These are phyloP conservation scores for Raffaelea ambrosiae DNA, from an alignment of 2,329 filamentous ascomycete genomes.

Conservation along the genomic window DNA sequence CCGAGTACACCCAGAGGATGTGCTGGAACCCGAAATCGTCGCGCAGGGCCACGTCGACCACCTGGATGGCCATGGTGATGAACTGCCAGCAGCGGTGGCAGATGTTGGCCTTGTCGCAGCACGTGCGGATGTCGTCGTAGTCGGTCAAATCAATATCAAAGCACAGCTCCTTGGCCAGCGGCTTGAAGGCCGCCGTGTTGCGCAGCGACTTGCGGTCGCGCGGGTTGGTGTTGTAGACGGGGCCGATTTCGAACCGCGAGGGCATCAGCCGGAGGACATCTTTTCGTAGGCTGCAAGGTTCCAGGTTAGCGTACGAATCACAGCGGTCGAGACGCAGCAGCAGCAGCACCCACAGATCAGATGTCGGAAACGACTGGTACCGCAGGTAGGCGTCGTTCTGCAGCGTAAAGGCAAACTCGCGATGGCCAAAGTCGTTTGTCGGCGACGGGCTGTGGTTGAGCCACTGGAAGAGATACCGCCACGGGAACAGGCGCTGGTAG, in stretches of 20 bases:
- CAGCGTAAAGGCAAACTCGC: slow-evolving; percentile 95
- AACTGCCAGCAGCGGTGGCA: slow-evolving; percentile 94
- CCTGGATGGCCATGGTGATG: slow-evolving; percentile 95
- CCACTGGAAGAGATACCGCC: slow-evolving; percentile 93
- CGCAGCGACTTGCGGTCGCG: slow-evolving; percentile 83
- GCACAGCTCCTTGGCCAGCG: slow-evolving; percentile 85
- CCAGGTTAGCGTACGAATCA: too few species aligned
- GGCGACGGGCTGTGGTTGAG: slow-evolving; percentile 87
- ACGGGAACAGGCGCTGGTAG: slow-evolving; percentile 93
- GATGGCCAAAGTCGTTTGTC: slow-evolving; percentile 79
- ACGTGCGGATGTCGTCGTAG: slow-evolving; percentile 94
- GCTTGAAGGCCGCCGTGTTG: slow-evolving; percentile 74
- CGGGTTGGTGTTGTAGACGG: slow-evolving; percentile 91
- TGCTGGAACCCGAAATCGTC: slow-evolving; percentile 97
- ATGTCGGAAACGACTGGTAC: slow-evolving; percentile 63
- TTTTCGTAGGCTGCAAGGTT: slow-evolving; percentile 79
- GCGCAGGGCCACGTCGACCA: slow-evolving; percentile 75
- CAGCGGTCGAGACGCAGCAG: too few species aligned
- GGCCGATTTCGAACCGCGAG: slow-evolving; percentile 94
- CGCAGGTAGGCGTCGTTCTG: slow-evolving; percentile 85
- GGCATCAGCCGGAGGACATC: slow-evolving; percentile 84
- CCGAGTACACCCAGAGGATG: slow-evolving; percentile 98
- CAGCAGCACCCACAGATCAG: slow-evolving; percentile 45
- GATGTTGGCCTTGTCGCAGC: slow-evolving; percentile 88
- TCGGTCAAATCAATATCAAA: slow-evolving; percentile 99